Evolutionary conservation across 1,139 yeast genomes (phyloP), one percentile per base, ranked within the genome.

Genomic region (Scheffersomyces stambukii): DNA sequence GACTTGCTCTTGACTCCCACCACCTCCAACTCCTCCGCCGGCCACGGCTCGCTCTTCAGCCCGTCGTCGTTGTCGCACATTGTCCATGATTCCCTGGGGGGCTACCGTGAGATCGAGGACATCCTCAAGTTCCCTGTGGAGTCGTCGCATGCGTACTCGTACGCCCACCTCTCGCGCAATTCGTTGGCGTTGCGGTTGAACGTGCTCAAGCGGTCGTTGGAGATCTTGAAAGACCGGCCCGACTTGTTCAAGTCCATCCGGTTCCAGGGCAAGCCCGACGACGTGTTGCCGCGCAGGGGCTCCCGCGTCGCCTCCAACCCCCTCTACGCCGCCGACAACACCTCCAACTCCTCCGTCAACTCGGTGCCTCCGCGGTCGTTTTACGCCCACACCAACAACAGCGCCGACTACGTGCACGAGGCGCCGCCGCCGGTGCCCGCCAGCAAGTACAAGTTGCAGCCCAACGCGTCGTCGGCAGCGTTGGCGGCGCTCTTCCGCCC

Each of bases 141-240:
- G 48, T 81, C 93, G 8, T 74, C 93, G 2, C 91, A 83, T 49
- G 82, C 95, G 3, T 85, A 82, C 48, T 83, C 94, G 0, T 85
- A 84, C 52, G 88, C 93, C 5, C 85, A 82, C 36, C 61, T 83
- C 33, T 80, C 93, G 4, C 91, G 88, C 13, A 81, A 82, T 46
- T 81, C 94, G 2, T 56, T 85, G 34, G 85, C 93, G 0, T 73
- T 84, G 31, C 61, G 95, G 32, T 59, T 85, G 37, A 79, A 80
- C 36, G 88, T 84, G 12, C 61, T 85, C 44, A 82, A 79, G 45
- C 60, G 94, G 38, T 81, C 93, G 6, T 57, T 85, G 29, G 86
- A 84, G 49, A 81, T 84, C 26, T 54, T 82, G 24, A 57, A 75
- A 33, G 88, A 79, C 30, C 58, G 81, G 27, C 84, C 84, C 0